Evolutionary conservation across 306 rosid genomes (phyloP).

Genomic region (Acacia crassicarpa): DNA sequence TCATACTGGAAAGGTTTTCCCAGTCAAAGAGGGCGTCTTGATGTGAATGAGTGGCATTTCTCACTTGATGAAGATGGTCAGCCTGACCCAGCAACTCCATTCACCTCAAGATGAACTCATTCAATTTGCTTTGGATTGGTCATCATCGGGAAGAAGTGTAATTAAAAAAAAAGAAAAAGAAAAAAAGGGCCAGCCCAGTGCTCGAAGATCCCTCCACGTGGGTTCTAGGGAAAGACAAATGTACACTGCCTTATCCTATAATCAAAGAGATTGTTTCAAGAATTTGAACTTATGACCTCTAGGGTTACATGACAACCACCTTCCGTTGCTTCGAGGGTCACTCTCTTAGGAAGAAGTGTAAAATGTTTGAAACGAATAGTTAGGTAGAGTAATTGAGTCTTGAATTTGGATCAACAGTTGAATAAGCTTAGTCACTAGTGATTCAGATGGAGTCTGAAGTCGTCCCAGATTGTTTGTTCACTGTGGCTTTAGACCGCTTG

Average conservation of each 20-base stretch:
- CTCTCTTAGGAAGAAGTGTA: background rate
- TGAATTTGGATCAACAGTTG: background rate
- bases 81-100: slow-evolving; percentile 15
- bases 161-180: too few relatives aligned
- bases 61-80: slow-evolving; percentile 13
- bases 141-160: background rate
- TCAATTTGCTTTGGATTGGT: slow-evolving; percentile 27
- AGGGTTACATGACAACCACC: too few relatives aligned
- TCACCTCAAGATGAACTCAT: slow-evolving; percentile 11
- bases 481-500: background rate
- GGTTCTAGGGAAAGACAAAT: too few relatives aligned
- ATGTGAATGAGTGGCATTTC: slow-evolving; percentile 16
- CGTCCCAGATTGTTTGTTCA: background rate
- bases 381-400: slow-evolving; percentile 11
- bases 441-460: background rate
- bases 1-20: slow-evolving; percentile 5
- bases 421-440: background rate
- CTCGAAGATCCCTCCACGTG: too few relatives aligned
- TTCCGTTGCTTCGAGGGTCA: background rate
- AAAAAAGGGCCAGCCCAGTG: too few relatives aligned
- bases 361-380: background rate
- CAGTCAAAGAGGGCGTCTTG: slow-evolving; percentile 20
- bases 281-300: too few relatives aligned
- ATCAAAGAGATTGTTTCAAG: too few relatives aligned
- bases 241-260: too few relatives aligned